phyloP scores from a whole-genome alignment of 2,329 filamentous ascomycete species.

The Meredithiella fracta region DNA sequence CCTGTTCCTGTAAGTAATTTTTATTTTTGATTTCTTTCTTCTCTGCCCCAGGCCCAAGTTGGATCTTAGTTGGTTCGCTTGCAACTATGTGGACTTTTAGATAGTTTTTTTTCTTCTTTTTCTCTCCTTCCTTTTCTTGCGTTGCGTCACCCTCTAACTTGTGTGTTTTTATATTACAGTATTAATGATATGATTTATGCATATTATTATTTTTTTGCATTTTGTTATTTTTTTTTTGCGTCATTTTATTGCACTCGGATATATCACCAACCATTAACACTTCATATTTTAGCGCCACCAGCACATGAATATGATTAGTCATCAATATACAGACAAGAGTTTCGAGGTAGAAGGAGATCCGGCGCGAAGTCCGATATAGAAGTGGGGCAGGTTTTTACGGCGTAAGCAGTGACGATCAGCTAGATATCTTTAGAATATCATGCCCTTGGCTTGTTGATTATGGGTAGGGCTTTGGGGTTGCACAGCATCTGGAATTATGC shows the following conservation, averaged over 20 bases:
- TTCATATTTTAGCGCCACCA: neutral
- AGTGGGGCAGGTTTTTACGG: too few species aligned
- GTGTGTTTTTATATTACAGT: neutral
- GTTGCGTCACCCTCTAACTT: neutral
- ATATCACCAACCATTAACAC: neutral
- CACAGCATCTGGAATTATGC: too few species aligned
- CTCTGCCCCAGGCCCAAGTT: neutral
- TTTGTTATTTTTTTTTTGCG: too few species aligned
- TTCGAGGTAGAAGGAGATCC: too few species aligned
- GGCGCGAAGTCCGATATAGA: too few species aligned
- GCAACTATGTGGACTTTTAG: neutral
- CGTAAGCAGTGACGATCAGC: too few species aligned
- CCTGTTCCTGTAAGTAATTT: constrained; percentile 9
- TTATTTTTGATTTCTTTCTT: neutral
- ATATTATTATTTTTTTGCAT: neutral
- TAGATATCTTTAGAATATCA: too few species aligned
- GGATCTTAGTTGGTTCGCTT: neutral
- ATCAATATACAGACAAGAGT: too few species aligned
- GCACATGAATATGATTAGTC: too few species aligned
- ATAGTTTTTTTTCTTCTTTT: neutral
- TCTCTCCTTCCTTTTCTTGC: neutral
- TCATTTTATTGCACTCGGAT: too few species aligned
- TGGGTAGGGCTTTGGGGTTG: too few species aligned
- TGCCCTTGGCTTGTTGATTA: too few species aligned
- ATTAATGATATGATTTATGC: neutral